Evolutionary conservation across 352 stramenopile species (phyloP).

Genomic region (Lagenidium giganteum): DNA sequence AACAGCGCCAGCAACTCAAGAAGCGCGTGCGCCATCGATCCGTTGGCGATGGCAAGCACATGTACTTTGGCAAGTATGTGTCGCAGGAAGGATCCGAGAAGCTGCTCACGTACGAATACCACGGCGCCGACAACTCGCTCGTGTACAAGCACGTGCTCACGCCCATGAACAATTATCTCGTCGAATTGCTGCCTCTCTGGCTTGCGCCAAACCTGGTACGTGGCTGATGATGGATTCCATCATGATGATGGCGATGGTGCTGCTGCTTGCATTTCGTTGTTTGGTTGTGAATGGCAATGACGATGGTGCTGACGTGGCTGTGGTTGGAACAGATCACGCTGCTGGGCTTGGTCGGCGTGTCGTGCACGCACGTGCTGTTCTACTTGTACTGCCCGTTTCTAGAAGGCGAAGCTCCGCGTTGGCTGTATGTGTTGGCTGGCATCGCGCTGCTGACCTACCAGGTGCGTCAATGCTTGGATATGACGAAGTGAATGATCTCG

Average conservation of each 20-base stretch:
- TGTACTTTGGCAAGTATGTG: constrained; percentile 88
- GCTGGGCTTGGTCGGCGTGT: constrained; percentile 61
- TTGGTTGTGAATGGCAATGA: neutral
- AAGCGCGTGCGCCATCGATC: constrained; percentile 73
- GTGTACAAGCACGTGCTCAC: constrained; percentile 86
- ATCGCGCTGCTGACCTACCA: constrained; percentile 71
- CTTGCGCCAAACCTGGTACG: constrained; percentile 73
- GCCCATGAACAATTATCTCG: constrained; percentile 81
- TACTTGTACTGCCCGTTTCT: constrained; percentile 68
- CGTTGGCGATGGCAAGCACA: constrained; percentile 68
- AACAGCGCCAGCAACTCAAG: constrained; percentile 39
- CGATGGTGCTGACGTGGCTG: neutral
- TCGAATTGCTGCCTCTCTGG: constrained; percentile 73
- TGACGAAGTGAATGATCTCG: too few relatives aligned
- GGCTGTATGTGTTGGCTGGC: constrained; percentile 57
- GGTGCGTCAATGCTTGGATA: too few relatives aligned
- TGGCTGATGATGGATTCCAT: neutral
- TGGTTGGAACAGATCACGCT: constrained; percentile 63
- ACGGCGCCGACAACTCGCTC: constrained; percentile 81
- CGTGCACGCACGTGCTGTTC: constrained; percentile 55
- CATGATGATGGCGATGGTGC: neutral
- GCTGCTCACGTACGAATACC: constrained; percentile 82
- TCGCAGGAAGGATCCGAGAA: constrained; percentile 82
- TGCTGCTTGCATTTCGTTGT: neutral
- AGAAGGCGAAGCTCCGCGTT: constrained; percentile 59